Evolutionary conservation across 129 eudicot genomes (phyloP).

Genomic region (Rutidosis leptorrhynchoides): DNA sequence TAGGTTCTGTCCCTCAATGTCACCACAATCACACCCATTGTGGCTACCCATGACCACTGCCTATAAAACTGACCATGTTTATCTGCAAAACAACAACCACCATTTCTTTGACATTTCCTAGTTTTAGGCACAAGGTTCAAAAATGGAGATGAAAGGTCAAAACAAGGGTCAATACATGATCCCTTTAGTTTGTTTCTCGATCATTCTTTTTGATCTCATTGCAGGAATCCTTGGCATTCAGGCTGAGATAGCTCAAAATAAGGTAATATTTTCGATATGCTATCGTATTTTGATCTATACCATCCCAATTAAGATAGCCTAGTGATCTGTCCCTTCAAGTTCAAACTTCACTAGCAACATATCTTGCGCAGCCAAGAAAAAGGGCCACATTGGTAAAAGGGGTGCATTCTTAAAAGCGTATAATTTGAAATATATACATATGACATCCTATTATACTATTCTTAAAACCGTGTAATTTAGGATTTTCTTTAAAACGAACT

Average conservation of each 20-base stretch:
- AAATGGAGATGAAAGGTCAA: slow-evolving; percentile 38
- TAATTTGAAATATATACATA: no score
- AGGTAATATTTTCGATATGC: slow-evolving; percentile 33
- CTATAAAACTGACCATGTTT: slow-evolving; percentile 21
- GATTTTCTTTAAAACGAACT: neutral
- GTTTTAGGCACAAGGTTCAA: slow-evolving; percentile 6
- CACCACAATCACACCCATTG: slow-evolving; percentile 5
- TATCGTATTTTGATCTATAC: neutral
- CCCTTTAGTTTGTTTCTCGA: slow-evolving; percentile 47
- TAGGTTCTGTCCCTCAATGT: neutral
- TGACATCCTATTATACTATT: neutral
- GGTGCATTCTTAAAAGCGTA: no score
- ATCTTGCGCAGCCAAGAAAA: no score
- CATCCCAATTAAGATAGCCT: no score
- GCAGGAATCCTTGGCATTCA: slow-evolving; percentile 89
- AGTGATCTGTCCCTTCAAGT: no score
- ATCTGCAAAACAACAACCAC: slow-evolving; percentile 1
- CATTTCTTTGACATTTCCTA: slow-evolving; percentile 2
- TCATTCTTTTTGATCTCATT: slow-evolving; percentile 53
- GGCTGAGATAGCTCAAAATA: slow-evolving; percentile 76
- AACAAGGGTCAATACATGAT: slow-evolving; percentile 26
- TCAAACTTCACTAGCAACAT: no score
- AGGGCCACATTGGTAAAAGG: no score
- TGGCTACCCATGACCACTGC: slow-evolving; percentile 3
- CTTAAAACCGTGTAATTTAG: neutral